These are phyloP conservation scores for Suillus tomentosus DNA, from an alignment of 768 basidiomycete genomes.

Conservation along the genomic window DNA sequence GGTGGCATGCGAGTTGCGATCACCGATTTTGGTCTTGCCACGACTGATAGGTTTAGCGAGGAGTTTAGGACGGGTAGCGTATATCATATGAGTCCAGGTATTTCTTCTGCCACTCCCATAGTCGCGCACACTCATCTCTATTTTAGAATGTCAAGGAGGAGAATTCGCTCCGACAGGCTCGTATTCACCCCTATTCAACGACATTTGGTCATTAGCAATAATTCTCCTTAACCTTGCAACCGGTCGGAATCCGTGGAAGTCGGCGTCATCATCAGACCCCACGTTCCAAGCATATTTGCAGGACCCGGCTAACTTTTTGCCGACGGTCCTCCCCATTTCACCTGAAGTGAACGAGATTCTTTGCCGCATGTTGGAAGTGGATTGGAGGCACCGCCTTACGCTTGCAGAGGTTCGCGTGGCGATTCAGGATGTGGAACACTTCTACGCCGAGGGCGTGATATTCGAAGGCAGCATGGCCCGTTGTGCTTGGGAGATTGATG, in stretches of 20 bases:
- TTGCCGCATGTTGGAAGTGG: constrained; percentile 68
- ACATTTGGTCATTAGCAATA: constrained; percentile 96
- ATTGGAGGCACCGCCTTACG: constrained; percentile 58
- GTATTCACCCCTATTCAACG: constrained; percentile 88
- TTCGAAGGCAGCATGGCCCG: constrained; percentile 83
- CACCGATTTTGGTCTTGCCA: constrained; percentile 95
- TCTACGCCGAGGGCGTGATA: constrained; percentile 74
- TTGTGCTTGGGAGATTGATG: constrained; percentile 75
- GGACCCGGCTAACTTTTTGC: constrained; percentile 79
- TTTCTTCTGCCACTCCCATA: constrained; percentile 12
- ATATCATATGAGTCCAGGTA: constrained; percentile 97
- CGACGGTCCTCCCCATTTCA: constrained; percentile 81
- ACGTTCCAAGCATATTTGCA: constrained; percentile 88
- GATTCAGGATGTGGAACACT: constrained; percentile 57
- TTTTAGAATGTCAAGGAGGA: constrained; percentile 82
- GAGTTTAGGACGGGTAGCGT: constrained; percentile 96
- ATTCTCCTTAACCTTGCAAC: constrained; percentile 95
- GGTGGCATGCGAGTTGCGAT: constrained; percentile 77
- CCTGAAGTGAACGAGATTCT: constrained; percentile 71
- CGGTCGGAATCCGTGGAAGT: constrained; percentile 95
- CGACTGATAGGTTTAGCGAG: constrained; percentile 78
- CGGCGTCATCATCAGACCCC: constrained; percentile 78
- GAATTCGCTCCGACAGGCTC: constrained; percentile 59
- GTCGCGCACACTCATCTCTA: constrained; percentile 26
- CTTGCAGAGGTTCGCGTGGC: constrained; percentile 52